Evolutionary conservation across 169 alveolate genomes (phyloP), one percentile per base, ranked within the genome.

Genomic region (Cardiosporidium cionae): DNA sequence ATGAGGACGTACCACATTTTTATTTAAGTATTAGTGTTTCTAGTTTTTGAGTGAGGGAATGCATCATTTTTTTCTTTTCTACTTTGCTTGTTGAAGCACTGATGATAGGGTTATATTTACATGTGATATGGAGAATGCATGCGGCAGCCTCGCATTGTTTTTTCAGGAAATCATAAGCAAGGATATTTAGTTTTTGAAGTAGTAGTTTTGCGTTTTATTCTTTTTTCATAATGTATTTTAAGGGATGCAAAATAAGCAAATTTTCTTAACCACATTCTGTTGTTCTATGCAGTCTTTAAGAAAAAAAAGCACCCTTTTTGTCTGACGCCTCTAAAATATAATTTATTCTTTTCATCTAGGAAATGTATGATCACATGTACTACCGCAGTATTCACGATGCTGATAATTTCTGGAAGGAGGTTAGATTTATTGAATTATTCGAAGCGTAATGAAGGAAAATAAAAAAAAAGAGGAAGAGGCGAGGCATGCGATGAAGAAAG

Each of bases 381-480:
- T 52, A 70, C 70, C 64, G 79, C 31, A 70, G 80, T 32, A 9
- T 78, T 33, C 52, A 62, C 0, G 84, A 78, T 33, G 65, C 80
- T 7, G 79, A 78, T 44, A 44, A 58, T 34, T 78, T 78, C 68
- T 78, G 84, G 84, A 62, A 37, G 6, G 83, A 78, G 74, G 82
- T 76, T 29, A 35, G 31, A 35, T 7, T 35, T 27, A 22, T 62
- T 62, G 33, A 16, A 22, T 7, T 9, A 35, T 7, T 16, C 68
- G n/a, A n/a, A n/a, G n/a, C n/a, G n/a, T n/a, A n/a, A n/a, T n/a
- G n/a, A n/a, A n/a, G n/a, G n/a, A n/a, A n/a, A n/a, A n/a, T n/a
- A n/a, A n/a, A n/a, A n/a, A n/a, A n/a, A n/a, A n/a, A n/a, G n/a
- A n/a, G n/a, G n/a, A n/a, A n/a, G n/a, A n/a, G n/a, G n/a, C n/a